Conservation (phyloP, 2,329 filamentous ascomycete species). For the Cladophialophora yegresii region DNA sequence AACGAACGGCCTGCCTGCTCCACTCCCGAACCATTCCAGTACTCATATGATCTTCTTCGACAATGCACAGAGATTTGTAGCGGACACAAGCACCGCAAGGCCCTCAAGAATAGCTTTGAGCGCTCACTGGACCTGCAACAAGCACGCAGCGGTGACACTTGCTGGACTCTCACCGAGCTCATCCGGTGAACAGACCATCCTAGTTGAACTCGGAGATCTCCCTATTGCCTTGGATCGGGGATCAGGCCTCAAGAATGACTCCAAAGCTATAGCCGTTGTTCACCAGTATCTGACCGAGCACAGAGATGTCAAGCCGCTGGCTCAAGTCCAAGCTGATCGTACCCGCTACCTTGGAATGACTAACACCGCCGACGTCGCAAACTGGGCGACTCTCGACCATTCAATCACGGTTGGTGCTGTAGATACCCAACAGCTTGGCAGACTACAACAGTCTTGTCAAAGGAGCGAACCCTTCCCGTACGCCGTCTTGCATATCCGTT, state of each 20-base stretch:
- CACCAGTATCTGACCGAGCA: conserved; percentile 48
- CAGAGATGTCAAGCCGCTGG: conserved; percentile 50
- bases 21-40: conserved; percentile 36
- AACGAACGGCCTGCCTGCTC: conserved; percentile 1
- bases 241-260: conserved; percentile 3
- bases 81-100: conserved; percentile 30
- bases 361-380: conserved; percentile 47
- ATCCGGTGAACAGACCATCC: conserved; percentile 23
- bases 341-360: conserved; percentile 53
- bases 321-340: conserved; percentile 49
- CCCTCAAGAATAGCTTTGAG: conserved; percentile 36
- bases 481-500: conserved; percentile 54
- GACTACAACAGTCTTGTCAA: conserved; percentile 36
- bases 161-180: conserved; percentile 31
- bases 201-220: conserved; percentile 32
- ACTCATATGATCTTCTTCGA: conserved; percentile 52
- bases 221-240: conserved; percentile 25
- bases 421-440: conserved; percentile 18
- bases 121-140: conserved; percentile 31
- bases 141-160: conserved; percentile 38
- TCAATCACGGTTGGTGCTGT: conserved; percentile 44
- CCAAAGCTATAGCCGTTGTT: conserved; percentile 24
- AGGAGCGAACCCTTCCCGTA: conserved; percentile 50
- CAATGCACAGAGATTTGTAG: conserved; percentile 50
- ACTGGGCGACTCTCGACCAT: conserved; percentile 54